These are phyloP conservation scores for Saprolegnia diclina DNA, from an alignment of 352 stramenopile genomes.

Conservation along the genomic window DNA sequence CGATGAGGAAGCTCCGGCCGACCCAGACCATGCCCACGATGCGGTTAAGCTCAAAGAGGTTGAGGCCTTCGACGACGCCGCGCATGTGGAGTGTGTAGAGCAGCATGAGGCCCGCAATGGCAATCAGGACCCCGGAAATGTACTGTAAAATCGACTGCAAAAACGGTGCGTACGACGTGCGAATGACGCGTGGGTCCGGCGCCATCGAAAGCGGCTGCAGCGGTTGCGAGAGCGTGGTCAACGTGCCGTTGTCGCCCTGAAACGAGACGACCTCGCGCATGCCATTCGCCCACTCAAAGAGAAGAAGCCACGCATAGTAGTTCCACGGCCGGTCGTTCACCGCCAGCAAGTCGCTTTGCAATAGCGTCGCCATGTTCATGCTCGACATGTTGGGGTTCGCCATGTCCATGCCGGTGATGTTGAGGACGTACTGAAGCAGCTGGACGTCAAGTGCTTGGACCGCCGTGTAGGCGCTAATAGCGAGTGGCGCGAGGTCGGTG, in stretches of 20 bases:
- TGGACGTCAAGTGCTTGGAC: not conserved
- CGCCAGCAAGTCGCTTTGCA: not conserved
- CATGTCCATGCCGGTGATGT: slow-evolving; percentile 2
- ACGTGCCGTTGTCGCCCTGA: slow-evolving; percentile 8
- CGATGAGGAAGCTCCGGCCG: not conserved
- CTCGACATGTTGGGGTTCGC: not conserved
- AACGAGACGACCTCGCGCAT: slow-evolving; percentile 18
- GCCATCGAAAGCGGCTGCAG: not conserved
- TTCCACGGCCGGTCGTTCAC: slow-evolving; percentile 1
- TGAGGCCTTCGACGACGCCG: slow-evolving; percentile 1
- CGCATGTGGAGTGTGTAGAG: not conserved
- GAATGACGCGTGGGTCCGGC: not conserved
- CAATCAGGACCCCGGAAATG: not conserved
- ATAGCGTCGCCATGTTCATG: not conserved
- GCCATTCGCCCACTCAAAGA: slow-evolving; percentile 10
- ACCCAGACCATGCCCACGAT: slow-evolving; percentile 22
- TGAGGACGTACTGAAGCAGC: slow-evolving; percentile 15
- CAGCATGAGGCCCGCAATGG: not conserved
- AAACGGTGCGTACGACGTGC: not conserved
- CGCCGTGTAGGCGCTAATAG: not conserved
- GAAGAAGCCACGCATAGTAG: slow-evolving; percentile 8
- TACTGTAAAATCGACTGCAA: not conserved
- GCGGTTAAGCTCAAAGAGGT: slow-evolving; percentile 12
- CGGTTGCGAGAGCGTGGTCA: not conserved
- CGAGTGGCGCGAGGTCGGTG: not conserved